A percentile compares a stretch with the other conserved stretches of the same genome.
Conservation (phyloP, 2,329 filamentous ascomycete genomes). For the Nannizzia gypsea region DNA sequence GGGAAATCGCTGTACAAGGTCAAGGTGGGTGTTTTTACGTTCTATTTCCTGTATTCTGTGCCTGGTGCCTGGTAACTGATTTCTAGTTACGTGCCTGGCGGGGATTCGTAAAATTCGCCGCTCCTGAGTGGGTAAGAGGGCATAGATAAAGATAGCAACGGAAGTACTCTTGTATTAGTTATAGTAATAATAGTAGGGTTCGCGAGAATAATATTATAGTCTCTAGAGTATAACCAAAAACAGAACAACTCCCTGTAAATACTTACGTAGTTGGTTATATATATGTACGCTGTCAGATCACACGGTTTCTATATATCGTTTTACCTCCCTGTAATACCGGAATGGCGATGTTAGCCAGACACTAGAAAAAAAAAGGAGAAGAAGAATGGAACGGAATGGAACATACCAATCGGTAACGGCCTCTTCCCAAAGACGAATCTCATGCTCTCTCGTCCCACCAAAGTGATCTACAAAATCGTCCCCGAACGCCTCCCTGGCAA, state of each 20-base stretch:
- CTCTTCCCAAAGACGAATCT: slow-evolving; percentile 83
- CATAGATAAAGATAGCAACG: too few species aligned
- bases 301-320: slow-evolving; percentile 68
- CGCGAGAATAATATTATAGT: too few species aligned
- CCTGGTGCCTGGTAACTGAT: too few species aligned
- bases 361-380: background rate
- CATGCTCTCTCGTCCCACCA: slow-evolving; percentile 82
- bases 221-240: too few species aligned
- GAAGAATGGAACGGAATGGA: background rate
- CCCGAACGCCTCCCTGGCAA: slow-evolving; percentile 88
- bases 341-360: slow-evolving; percentile 8
- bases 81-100: too few species aligned
- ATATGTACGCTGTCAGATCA: slow-evolving; percentile 21
- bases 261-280: background rate
- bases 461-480: slow-evolving; percentile 95
- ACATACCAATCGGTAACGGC: slow-evolving; percentile 92
- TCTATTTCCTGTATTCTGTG: too few species aligned
- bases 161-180: too few species aligned
- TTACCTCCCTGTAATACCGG: slow-evolving; percentile 50
- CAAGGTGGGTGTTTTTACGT: too few species aligned
- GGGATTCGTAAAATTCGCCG: too few species aligned
- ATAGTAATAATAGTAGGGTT: too few species aligned
- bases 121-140: too few species aligned
- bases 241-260: too few species aligned
- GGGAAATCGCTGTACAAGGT: background rate